A percentile compares a stretch with the other conserved stretches of the same genome.
These are phyloP conservation scores for Leishmania tarentolae DNA, from an alignment of 208 protist species.

Conservation along the genomic window DNA sequence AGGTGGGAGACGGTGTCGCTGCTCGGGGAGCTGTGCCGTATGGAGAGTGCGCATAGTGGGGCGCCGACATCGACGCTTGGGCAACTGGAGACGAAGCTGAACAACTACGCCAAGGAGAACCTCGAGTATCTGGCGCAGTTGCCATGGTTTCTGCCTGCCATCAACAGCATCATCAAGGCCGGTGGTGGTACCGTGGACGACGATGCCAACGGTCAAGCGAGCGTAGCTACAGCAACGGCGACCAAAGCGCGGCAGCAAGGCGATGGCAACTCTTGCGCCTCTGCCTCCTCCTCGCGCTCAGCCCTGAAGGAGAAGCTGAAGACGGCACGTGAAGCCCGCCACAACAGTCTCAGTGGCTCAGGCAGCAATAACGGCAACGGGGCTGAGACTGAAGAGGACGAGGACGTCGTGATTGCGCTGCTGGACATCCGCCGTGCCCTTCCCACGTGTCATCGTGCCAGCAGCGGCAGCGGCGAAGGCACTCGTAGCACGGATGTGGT, in stretches of 20 bases:
- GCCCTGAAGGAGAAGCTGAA: constrained; percentile 30
- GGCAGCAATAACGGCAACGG: background rate
- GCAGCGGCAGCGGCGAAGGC: background rate
- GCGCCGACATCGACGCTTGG: constrained; percentile 31
- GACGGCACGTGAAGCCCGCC: constrained; percentile 21
- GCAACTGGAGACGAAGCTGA: constrained; percentile 56
- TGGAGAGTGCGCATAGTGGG: constrained; percentile 44
- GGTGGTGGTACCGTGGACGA: constrained; percentile 25
- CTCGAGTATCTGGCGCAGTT: constrained; percentile 73
- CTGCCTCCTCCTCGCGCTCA: constrained; percentile 29
- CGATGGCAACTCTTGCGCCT: background rate
- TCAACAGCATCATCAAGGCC: constrained; percentile 49
- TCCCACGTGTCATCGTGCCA: constrained; percentile 26
- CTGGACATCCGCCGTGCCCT: constrained; percentile 69
- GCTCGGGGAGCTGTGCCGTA: constrained; percentile 78
- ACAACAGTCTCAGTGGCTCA: background rate
- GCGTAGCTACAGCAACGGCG: background rate
- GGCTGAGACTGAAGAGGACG: constrained; percentile 43
- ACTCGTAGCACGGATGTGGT: constrained; percentile 1
- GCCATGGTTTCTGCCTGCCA: constrained; percentile 68
- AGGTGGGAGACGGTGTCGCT: constrained; percentile 83
- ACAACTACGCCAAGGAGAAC: constrained; percentile 65
- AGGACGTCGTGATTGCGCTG: constrained; percentile 76
- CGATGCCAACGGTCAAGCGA: background rate
- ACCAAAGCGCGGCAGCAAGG: background rate